Base-by-base conservation (phyloP, 2,329 filamentous ascomycete species). In the Hortaea sp. region DNA sequence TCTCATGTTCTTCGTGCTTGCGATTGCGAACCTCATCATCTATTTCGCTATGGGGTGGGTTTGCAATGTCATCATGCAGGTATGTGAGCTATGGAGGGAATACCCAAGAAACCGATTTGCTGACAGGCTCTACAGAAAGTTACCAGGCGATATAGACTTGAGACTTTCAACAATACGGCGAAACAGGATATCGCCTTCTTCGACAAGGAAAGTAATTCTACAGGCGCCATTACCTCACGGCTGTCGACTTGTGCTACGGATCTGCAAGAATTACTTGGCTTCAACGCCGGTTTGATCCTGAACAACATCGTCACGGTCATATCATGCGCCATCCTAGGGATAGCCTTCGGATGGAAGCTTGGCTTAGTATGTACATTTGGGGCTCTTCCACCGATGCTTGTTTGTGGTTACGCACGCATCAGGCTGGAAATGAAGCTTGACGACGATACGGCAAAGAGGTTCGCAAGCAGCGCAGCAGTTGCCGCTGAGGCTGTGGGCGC, bases 1-100 rank as follows among this genome's bases (percentile, higher is more conserved):
- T 0, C 63, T 78, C 9, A 77, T 78, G 72, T 76, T 78, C 56
- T 75, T 78, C 55, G 58, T 77, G 6, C 66, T 77, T 5, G 73
- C 75, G 0, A 51, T 78, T 6, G 70, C 62, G 1, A 70, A 73
- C 30, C 59, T 67, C 0, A 38, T 66, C 4, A 68, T 63, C 31
- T 78, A 73, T 50, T 69, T 67, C 28, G 49, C 55, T n/a, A 57
- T 76, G 3, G 74, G 74, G 1, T 72, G 61, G 57, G 53, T 59
- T 1, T 68, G 68, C 12, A 73, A 72, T 44, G 60, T 66, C 3
- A 62, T 76, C 29, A 68, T 70, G 2, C 67, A 72, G 48, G 67
- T 69, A 56, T 52, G 20, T 20, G 20, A 20, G 20, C 20, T 20
- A 20, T 20, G 20, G 20, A 20, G 20, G 20, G 20, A 2, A 20